These are phyloP conservation scores for Dothideomycetidae sp. DNA, from an alignment of 2,329 filamentous ascomycete genomes.

Conservation along the genomic window DNA sequence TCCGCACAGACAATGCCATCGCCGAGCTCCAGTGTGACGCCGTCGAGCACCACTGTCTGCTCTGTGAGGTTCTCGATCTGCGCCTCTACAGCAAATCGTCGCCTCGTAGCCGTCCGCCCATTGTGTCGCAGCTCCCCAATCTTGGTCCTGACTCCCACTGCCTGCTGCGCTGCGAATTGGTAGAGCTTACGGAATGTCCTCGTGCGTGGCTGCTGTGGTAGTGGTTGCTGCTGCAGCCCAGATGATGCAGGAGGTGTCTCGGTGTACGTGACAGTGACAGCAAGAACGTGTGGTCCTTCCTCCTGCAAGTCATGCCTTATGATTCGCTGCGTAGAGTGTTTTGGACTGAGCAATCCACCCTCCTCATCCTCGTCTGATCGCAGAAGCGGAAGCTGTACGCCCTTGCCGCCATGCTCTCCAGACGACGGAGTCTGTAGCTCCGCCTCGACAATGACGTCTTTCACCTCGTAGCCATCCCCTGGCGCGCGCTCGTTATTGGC, in stretches of 20 bases:
- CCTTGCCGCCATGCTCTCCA: conserved; percentile 44
- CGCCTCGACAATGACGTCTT: conserved; percentile 67
- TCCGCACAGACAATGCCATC: conserved; percentile 17
- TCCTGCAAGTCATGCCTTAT: conserved; percentile 82
- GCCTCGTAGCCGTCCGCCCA: conserved; percentile 26
- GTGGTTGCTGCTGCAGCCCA: too few relatives aligned
- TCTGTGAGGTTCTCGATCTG: conserved; percentile 93
- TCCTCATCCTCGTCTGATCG: conserved; percentile 61
- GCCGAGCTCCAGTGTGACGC: conserved; percentile 18
- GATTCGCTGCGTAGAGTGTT: conserved; percentile 51
- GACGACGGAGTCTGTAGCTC: conserved; percentile 77
- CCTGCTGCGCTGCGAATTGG: conserved; percentile 86
- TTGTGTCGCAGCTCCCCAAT: conserved; percentile 45
- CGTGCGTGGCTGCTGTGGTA: conserved; percentile 44
- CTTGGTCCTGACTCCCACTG: conserved; percentile 83
- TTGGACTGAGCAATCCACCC: conserved; percentile 21
- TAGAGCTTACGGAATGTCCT: conserved; percentile 90
- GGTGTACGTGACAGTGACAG: conserved; percentile 87
- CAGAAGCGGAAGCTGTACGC: conserved; percentile 12
- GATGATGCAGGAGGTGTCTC: conserved; percentile 51
- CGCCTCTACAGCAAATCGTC: conserved; percentile 68
- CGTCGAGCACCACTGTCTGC: conserved; percentile 63
- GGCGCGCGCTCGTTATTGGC: conserved; percentile 67
- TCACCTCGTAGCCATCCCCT: conserved; percentile 38
- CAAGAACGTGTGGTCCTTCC: conserved; percentile 84